Base-by-base conservation (phyloP, 2,329 filamentous ascomycete genomes). In the Aphanoascus verrucosus region DNA sequence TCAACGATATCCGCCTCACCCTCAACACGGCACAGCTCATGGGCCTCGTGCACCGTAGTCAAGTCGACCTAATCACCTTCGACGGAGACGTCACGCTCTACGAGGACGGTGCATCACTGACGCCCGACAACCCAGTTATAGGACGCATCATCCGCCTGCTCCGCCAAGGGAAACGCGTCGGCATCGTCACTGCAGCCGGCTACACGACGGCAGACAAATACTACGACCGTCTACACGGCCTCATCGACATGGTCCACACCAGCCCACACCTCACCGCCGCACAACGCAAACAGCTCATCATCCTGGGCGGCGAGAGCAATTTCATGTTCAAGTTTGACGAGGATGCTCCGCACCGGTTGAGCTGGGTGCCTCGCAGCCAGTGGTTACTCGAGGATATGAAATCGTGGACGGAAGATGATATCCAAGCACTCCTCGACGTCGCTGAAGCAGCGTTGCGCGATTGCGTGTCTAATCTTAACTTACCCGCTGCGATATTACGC, bases 81-180 rank as follows among this genome's bases (percentile, higher is more conserved):
- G 93, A 98, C 69, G 93, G 93, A 69, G 93, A 98, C 70, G 89
- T 98, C 49, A 98, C 93, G 1, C 77, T 98, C 19, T 98, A 98
- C 67, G 86, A 89, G 54, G 86, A 98, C 64, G 93, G 93, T 11
- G 78, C 88, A 62, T 87, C 82, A 58, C 76, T 98, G 7, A 82
- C 84, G 52, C 75, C 83, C 0, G 76, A 80, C 14, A 94, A 86
- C 66, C 86, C 88, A 0, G 82, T 94, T 14, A 89, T 97, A 51
- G 73, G 73, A 2, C 77, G 80, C 8, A 79, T 84, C 45, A 63
- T 83, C 53, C 82, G 83, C 57, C 81, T 98, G 14, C 79, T 98
- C 61, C 77, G 77, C 45, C 83, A 83, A 60, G 84, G 85, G 56
- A 86, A 91, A 59, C 86, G 85, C 60, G 84, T 98, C 60, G 93